Conservation (phyloP, 306 rosid genomes). For the Vigna radiata region DNA sequence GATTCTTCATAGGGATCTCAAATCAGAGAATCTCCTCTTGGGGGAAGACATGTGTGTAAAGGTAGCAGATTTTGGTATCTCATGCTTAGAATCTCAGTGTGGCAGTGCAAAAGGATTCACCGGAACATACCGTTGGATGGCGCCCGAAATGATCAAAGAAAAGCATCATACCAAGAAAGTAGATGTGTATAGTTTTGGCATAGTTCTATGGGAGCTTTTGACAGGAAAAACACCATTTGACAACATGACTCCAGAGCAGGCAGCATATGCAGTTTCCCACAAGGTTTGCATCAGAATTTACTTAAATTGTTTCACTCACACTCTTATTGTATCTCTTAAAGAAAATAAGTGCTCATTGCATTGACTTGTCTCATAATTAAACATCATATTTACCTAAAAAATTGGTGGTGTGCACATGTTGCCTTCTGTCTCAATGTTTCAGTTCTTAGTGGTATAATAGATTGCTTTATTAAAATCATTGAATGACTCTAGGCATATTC, state of each 20-base stretch:
- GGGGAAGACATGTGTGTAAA: conserved; percentile 93
- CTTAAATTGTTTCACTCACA: neutral
- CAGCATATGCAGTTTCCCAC: conserved; percentile 95
- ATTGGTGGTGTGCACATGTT: conserved; percentile 11
- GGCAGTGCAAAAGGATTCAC: conserved; percentile 84
- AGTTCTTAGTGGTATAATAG: neutral
- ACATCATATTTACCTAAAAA: conserved; percentile 14
- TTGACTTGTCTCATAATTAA: conserved; percentile 5
- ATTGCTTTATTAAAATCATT: conserved; percentile 12
- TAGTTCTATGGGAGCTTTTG: conserved; percentile 95
- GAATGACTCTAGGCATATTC: neutral
- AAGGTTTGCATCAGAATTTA: conserved; percentile 65
- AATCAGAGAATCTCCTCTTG: conserved; percentile 85
- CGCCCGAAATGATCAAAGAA: conserved; percentile 94
- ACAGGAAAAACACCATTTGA: conserved; percentile 87
- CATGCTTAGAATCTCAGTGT: conserved; percentile 86
- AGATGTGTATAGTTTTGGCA: conserved; percentile 96
- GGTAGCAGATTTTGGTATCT: conserved; percentile 97
- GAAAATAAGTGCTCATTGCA: conserved; percentile 16
- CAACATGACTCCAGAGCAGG: conserved; percentile 97
- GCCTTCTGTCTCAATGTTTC: conserved; percentile 14
- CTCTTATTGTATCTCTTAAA: conserved; percentile 8
- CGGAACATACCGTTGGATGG: conserved; percentile 99
- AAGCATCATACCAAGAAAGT: conserved; percentile 92
- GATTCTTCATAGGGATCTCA: conserved; percentile 96